A percentile compares a stretch with the other conserved stretches of the same genome.
Evolutionary conservation across 2,329 filamentous ascomycete species (phyloP).

Genomic region (Fusarium cyanostomum): DNA sequence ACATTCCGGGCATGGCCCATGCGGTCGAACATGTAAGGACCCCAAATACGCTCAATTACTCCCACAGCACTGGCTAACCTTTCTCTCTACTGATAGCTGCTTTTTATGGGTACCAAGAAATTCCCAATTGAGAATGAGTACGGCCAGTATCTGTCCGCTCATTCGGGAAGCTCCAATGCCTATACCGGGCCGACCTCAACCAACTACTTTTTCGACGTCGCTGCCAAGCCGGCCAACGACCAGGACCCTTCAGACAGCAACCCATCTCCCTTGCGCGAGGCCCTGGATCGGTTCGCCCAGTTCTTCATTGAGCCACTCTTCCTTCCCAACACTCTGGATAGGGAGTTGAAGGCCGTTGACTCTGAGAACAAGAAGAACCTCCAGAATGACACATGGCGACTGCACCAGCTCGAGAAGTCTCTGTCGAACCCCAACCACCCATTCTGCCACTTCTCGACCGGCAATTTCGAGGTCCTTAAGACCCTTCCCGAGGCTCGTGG

Average conservation of each 20-base stretch:
- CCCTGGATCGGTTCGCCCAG: conserved; percentile 89
- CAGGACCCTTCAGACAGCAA: conserved; percentile 64
- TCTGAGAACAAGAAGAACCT: conserved; percentile 98
- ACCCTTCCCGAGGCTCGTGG: conserved; percentile 81
- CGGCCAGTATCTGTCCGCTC: conserved; percentile 87
- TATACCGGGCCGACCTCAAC: conserved; percentile 94
- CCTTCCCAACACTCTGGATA: conserved; percentile 82
- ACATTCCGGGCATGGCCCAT: conserved; percentile 95
- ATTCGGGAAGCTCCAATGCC: conserved; percentile 93
- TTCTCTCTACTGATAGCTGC: conserved; percentile 58
- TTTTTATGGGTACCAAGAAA: conserved; percentile 99
- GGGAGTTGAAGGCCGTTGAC: conserved; percentile 88
- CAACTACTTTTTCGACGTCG: conserved; percentile 98
- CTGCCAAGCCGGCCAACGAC: conserved; percentile 76
- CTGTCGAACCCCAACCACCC: conserved; percentile 89
- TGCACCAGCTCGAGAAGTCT: conserved; percentile 88
- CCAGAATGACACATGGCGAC: conserved; percentile 87
- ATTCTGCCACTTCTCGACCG: conserved; percentile 91
- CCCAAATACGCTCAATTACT: conserved; percentile 1
- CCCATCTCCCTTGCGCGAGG: conserved; percentile 75
- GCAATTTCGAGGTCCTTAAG: conserved; percentile 86
- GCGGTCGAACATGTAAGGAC: conserved; percentile 83
- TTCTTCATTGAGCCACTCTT: conserved; percentile 94
- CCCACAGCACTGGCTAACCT: conserved; percentile 17
- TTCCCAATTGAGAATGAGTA: conserved; percentile 97